Base-by-base conservation (phyloP, 169 alveolate species). In the Plasmodium gonderi region DNA sequence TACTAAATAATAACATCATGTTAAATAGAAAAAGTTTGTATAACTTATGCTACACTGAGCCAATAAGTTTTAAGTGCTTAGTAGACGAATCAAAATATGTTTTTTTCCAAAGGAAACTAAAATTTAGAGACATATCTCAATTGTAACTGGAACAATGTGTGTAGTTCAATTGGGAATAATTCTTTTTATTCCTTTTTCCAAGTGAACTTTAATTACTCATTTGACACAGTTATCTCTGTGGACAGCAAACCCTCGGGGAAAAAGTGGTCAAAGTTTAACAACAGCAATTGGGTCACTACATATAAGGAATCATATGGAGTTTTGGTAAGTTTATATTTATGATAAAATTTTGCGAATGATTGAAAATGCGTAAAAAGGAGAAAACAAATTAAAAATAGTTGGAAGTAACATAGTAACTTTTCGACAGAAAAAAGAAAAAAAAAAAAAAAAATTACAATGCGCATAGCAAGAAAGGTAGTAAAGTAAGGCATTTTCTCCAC, bases 31-130 rank as follows among this genome's bases (percentile, higher is more conserved):
- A 95, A 94, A 94, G 96, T 33, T 81, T 95, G 47, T 94, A 80
- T 60, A 92, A 60, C 40, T 91, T 95, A 42, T 89, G 96, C 40
- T 93, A 94, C 76, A 95, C 92, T 47, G 97, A 95, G 64, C 97
- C 97, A 2, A 87, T 95, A 44, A 95, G 94, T 33, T 95, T 95
- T 87, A 95, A 95, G 82, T 74, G 94, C 20, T 90, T 95, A 49
- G 95, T 95, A 31, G 97, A 95, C 83, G 97, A 95, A 87, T 94
- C 96, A 2, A 94, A 94, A 74, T 94, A 95, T 80, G 93, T 91
- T 47, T 83, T 82, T 64, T 79, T 72, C 67, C 96, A 94, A 64
- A 77, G 91, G 31, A 79, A 83, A 54, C 90, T 80, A 23, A 95
- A 95, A 51, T 60, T 69, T 64, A 69, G 97, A 12, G 95, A 95